These are phyloP conservation scores for Ceratobasidium sp. DNA, from an alignment of 1,284 basidiomycete species.

Conservation along the genomic window DNA sequence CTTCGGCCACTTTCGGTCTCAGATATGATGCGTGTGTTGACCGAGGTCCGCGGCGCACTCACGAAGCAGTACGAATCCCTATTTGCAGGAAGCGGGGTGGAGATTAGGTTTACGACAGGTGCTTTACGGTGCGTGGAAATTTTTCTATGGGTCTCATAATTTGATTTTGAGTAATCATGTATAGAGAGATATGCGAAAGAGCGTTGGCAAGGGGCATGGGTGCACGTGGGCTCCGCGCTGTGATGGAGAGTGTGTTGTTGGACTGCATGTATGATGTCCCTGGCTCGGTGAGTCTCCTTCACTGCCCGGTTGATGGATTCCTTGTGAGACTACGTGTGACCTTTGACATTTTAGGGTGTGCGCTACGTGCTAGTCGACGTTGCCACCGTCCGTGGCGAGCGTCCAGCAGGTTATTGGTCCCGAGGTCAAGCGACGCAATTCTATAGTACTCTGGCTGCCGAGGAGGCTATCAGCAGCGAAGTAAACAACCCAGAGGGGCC, in stretches of 20 bases:
- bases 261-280: constrained; percentile 87
- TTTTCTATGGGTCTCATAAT: constrained; percentile 33
- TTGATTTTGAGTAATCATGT: constrained; percentile 3
- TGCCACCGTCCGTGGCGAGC: constrained; percentile 59
- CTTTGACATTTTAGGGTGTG: constrained; percentile 55
- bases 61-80: constrained; percentile 87
- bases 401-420: constrained; percentile 65
- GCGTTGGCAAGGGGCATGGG: constrained; percentile 85
- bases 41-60: constrained; percentile 89
- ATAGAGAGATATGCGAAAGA: constrained; percentile 72
- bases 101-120: constrained; percentile 82
- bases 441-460: constrained; percentile 61
- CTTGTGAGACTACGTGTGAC: constrained; percentile 41
- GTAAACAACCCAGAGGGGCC: no score
- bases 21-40: constrained; percentile 89
- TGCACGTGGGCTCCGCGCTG: constrained; percentile 85
- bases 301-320: constrained; percentile 11
- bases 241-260: constrained; percentile 82
- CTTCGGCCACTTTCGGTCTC: constrained; percentile 72
- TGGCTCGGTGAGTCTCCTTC: constrained; percentile 69
- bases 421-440: constrained; percentile 63
- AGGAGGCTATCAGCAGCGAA: constrained; percentile 52
- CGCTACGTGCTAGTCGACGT: constrained; percentile 68
- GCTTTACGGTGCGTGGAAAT: constrained; percentile 50
- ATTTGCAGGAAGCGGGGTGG: constrained; percentile 81